Evolutionary conservation across 2,329 filamentous ascomycete genomes (phyloP), one percentile per base, ranked within the genome.

Genomic region (Botrytis pseudocinerea): DNA sequence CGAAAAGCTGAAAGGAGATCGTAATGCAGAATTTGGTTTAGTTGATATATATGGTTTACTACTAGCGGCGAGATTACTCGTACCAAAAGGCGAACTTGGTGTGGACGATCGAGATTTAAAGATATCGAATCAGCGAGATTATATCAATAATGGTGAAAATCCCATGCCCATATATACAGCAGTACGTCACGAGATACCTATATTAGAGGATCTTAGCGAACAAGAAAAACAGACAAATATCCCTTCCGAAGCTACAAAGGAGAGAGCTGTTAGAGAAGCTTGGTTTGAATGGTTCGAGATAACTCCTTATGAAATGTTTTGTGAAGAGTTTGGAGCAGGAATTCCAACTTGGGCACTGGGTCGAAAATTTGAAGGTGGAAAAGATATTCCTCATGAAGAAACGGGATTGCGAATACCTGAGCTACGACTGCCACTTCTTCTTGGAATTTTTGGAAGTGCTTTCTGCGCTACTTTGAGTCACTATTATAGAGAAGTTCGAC

Each of bases 231-330:
- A 78, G 8, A 80, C 77, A 71, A 79, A 75, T 2, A 76, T 74
- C 25, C 80, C 79, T 64, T 83, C 85, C 0, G 86, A 90, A 74
- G 82, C 83, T 32, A 85, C 84, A 0, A 88, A 89, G 76, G 84
- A 85, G 25, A 76, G 81, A 84, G 69, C 87, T 18, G 89, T 83
- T 79, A 86, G 87, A 74, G 92, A 97, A 79, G 87, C 94, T 3
- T 98, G 95, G 93, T 99, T 98, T 78, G 95, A 99, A 79, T 98
- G 96, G 95, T 98, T 96, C 77, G 96, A 99, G 80, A 92, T 95
- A 78, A 97, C 94, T 0, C 95, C 95, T 0, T 98, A 97, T 79
- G 95, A 98, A 81, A 92, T 98, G 80, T 98, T 96, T 82, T 97
- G 94, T 78, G 95, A 98, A 82, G 95, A 98, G 79, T 91, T 97